phyloP scores from a whole-genome alignment of 2,329 filamentous ascomycete genomes.

The Basipetospora chlamydospora region DNA sequence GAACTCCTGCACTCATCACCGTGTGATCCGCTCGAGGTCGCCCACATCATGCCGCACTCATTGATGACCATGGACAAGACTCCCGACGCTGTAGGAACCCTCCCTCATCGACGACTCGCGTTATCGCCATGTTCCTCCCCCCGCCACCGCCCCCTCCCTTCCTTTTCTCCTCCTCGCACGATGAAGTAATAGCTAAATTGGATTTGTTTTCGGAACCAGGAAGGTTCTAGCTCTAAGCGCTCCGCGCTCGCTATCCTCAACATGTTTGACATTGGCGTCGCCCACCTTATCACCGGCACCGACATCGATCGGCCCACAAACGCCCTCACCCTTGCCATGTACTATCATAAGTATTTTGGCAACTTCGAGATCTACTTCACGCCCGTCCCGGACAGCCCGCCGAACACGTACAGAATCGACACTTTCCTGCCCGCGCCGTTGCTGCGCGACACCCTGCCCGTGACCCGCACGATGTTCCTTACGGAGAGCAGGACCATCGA shows the following conservation, averaged over 20 bases:
- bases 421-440: conserved; percentile 10
- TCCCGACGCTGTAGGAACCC: not conserved
- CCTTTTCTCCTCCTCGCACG: too few species aligned
- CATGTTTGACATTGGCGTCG: conserved; percentile 23
- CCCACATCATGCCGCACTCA: too few species aligned
- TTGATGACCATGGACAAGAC: too few species aligned
- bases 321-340: not conserved
- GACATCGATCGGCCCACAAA: conserved; percentile 25
- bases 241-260: conserved; percentile 22
- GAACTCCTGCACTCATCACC: too few species aligned
- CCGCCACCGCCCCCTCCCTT: too few species aligned
- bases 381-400: not conserved
- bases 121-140: too few species aligned
- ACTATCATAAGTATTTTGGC: not conserved
- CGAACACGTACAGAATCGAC: not conserved
- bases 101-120: not conserved
- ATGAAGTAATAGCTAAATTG: not conserved
- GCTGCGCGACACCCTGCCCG: conserved; percentile 10
- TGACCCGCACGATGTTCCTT: conserved; percentile 16
- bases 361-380: not conserved
- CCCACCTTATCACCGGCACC: conserved; percentile 20
- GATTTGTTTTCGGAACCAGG: conserved; percentile 14
- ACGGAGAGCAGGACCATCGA: conserved; percentile 14
- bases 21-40: too few species aligned
- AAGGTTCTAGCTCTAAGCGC: too few species aligned